Percentiles rank a stretch among this genome's conserved stretches.
phyloP scores from a whole-genome alignment of 1,284 basidiomycete genomes.

The Caloboletus firmus region DNA sequence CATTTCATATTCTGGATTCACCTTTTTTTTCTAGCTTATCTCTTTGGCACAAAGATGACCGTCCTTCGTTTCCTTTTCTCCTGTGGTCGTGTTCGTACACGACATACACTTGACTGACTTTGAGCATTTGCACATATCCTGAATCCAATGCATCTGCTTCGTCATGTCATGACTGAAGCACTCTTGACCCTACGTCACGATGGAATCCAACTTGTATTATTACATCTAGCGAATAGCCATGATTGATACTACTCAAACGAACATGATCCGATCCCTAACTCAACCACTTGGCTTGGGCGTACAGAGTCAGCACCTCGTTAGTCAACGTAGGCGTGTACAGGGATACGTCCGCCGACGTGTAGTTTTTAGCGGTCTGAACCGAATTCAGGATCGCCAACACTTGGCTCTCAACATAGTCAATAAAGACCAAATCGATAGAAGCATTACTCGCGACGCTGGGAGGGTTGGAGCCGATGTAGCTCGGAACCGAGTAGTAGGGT shows the following conservation, averaged over 20 bases:
- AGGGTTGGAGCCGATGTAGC: constrained; percentile 58
- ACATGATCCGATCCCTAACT: constrained; percentile 38
- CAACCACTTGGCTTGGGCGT: constrained; percentile 61
- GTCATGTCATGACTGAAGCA: no score
- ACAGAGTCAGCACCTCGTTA: constrained; percentile 56
- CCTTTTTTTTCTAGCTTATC: constrained; percentile 13
- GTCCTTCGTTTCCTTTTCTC: not conserved
- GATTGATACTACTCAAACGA: not conserved
- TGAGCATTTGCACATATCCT: not conserved
- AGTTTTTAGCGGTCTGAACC: constrained; percentile 51
- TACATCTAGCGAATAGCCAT: not conserved
- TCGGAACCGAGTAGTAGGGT: constrained; percentile 52
- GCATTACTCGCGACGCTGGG: constrained; percentile 51
- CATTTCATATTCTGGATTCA: not conserved
- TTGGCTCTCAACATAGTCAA: constrained; percentile 60
- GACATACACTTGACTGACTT: not conserved
- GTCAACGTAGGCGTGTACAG: constrained; percentile 52
- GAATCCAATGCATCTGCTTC: constrained; percentile 4
- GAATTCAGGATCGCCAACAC: constrained; percentile 56
- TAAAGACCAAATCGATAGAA: constrained; percentile 67
- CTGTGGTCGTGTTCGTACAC: constrained; percentile 3
- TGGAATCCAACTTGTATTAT: not conserved
- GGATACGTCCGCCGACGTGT: constrained; percentile 50
- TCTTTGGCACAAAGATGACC: constrained; percentile 10
- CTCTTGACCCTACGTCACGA: not conserved